Evolutionary conservation across 2,329 filamentous ascomycete genomes (phyloP).

Genomic region (Xylariales sp.): DNA sequence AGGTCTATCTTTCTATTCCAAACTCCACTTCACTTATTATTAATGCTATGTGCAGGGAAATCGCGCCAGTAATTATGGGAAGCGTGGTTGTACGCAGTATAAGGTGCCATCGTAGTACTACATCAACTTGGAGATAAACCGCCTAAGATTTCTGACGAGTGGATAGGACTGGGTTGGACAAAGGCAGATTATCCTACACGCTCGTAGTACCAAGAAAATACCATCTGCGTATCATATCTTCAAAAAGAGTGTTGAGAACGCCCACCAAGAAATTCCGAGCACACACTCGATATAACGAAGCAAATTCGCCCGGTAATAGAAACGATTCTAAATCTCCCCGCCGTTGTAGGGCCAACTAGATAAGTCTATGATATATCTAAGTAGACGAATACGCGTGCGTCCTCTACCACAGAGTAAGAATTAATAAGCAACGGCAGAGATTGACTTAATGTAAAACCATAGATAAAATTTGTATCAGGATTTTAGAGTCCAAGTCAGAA

Average conservation of each 20-base stretch:
- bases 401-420: neutral
- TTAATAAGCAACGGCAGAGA: neutral
- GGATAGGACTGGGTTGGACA: neutral
- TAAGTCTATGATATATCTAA: neutral
- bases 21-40: neutral
- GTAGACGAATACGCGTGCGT: neutral
- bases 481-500: neutral
- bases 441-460: neutral
- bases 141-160: neutral
- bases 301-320: too few relatives aligned
- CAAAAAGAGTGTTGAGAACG: neutral
- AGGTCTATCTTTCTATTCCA: neutral
- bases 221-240: neutral
- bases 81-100: neutral
- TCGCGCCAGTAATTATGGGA: conserved; percentile 1
- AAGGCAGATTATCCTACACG: neutral
- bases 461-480: neutral
- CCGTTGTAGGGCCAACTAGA: neutral
- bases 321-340: neutral
- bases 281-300: neutral
- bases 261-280: neutral
- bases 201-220: neutral
- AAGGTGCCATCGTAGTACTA: neutral
- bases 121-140: neutral
- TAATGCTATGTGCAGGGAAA: neutral